Base-by-base conservation (phyloP, 177 flowering plant species). In the Vitis hybrid region DNA sequence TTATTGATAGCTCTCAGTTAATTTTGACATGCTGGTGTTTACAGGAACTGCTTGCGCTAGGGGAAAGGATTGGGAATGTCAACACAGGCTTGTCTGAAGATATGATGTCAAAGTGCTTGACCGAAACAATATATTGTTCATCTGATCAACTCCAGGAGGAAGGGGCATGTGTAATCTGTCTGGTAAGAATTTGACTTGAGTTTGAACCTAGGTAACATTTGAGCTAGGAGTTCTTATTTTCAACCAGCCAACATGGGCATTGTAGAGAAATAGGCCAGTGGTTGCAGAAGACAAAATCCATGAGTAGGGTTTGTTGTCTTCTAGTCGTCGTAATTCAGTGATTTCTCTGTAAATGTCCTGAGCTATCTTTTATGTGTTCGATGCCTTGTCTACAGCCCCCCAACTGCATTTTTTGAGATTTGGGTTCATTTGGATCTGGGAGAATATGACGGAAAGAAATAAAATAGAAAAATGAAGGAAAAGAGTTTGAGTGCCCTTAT, bases 1-100 rank as follows among this genome's bases (percentile, higher is more conserved):
- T 57, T 18, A 48, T 49, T 65, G 18, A 58, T 77, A 0, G 12
- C 12, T 66, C 56, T 58, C 32, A 12, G n/a, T 15, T 41, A 9
- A 17, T 35, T 9, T 70, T 76, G 53, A 68, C 15, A 27, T 60
- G 12, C 65, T 61, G 74, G 18, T 21, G 30, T 51, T 67, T 54
- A 59, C 86, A 91, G 97, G 94, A 91, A 76, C 81, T 91, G 15
- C 91, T 91, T 69, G 93, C 91, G 21, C 79, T 91, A 6, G 97
- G 87, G 56, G 97, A 91, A 72, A 82, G 91, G 32, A 91, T 91
- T 71, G 97, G 97, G 64, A 87, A 21, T 73, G 94, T 91, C 49
- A 85, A 62, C 82, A 90, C 93, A 1, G 93, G 97, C 9, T 72
- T 91, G 79, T 77, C 87, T 14, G 90, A 85, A 64, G 87, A 83